These are phyloP conservation scores for Saccharomycopsis fermentans DNA, from an alignment of 805 yeast species.

Conservation along the genomic window DNA sequence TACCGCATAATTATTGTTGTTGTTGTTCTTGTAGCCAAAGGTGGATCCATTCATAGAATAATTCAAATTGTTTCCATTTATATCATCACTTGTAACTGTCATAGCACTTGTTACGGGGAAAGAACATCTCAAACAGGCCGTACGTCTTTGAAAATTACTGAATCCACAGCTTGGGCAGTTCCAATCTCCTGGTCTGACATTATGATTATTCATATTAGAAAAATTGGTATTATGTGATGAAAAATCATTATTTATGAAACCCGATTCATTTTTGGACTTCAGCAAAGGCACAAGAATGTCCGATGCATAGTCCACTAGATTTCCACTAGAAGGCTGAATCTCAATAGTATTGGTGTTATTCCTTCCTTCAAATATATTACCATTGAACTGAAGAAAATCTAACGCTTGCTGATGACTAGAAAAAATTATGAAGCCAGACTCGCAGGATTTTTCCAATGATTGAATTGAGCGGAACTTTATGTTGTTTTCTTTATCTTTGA, in stretches of 20 bases:
- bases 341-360: conserved; percentile 36
- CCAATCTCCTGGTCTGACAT: conserved; percentile 93
- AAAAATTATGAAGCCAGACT: conserved; percentile 79
- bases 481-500: neutral
- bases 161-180: conserved; percentile 96
- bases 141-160: conserved; percentile 86
- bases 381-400: conserved; percentile 63
- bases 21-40: neutral
- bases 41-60: conserved; percentile 7
- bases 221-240: neutral
- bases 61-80: neutral
- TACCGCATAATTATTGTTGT: neutral
- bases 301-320: conserved; percentile 71
- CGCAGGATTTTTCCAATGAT: conserved; percentile 44
- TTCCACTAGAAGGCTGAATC: conserved; percentile 75
- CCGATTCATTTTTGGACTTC: neutral
- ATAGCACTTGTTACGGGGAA: conserved; percentile 74
- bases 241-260: neutral
- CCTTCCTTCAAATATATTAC: conserved; percentile 23
- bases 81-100: conserved; percentile 29
- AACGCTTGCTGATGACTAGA: conserved; percentile 78
- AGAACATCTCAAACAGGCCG: conserved; percentile 88
- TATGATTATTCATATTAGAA: conserved; percentile 35
- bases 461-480: conserved; percentile 83
- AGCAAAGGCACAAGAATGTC: conserved; percentile 67